phyloP scores from a whole-genome alignment of 2,329 filamentous ascomycete species.

The Penicillium concentricum region DNA sequence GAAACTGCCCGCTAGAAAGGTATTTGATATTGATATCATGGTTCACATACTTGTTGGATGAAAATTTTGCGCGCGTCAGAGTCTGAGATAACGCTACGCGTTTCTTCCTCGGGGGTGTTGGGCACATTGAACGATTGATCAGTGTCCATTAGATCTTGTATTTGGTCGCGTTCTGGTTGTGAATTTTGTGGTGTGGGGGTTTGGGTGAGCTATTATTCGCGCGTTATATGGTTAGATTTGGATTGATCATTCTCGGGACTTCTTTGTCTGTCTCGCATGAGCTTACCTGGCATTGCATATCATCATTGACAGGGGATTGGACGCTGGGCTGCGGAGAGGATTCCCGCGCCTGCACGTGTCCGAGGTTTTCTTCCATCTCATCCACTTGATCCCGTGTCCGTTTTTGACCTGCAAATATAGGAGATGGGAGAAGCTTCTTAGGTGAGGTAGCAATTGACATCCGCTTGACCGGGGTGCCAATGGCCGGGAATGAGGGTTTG shows the following conservation, averaged over 20 bases:
- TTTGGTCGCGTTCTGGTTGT: constrained; percentile 17
- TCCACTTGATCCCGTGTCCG: constrained; percentile 42
- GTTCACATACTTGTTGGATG: constrained; percentile 40
- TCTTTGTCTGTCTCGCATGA: not conserved
- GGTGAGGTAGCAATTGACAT: constrained; percentile 26
- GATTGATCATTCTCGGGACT: not conserved
- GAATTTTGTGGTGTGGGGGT: constrained; percentile 21
- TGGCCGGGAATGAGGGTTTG: constrained; percentile 20
- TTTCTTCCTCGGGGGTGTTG: constrained; percentile 9
- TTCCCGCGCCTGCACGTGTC: constrained; percentile 18
- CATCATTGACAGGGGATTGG: constrained; percentile 17
- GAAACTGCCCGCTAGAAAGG: not conserved
- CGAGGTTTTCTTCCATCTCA: constrained; percentile 24
- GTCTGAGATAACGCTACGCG: constrained; percentile 32
- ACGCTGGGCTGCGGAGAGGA: constrained; percentile 7
- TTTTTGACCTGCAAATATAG: constrained; percentile 41
- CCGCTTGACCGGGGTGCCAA: constrained; percentile 31
- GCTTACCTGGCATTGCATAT: constrained; percentile 20
- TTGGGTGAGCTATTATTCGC: constrained; percentile 11
- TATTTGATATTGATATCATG: not conserved
- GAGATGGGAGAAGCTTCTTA: constrained; percentile 33
- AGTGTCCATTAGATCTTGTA: constrained; percentile 13
- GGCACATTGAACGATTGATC: constrained; percentile 8
- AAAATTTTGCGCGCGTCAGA: constrained; percentile 39
- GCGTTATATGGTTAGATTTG: constrained; percentile 2